A percentile compares a stretch with the other conserved stretches of the same genome.
These are phyloP conservation scores for Neurospora cerealis DNA, from an alignment of 495 filamentous ascomycete species.

Conservation along the genomic window DNA sequence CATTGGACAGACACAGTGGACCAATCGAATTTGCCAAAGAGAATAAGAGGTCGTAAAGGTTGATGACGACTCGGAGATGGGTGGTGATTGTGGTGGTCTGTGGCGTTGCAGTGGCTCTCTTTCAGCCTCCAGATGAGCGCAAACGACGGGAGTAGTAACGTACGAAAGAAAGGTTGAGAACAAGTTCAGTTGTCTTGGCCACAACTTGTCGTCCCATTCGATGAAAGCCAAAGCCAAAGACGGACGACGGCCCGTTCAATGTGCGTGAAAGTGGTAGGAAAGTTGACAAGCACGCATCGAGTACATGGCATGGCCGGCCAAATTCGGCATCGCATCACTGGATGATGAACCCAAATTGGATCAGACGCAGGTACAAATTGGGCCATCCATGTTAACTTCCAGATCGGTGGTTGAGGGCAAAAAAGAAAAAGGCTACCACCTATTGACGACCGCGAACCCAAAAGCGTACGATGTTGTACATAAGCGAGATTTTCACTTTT, in stretches of 20 bases:
- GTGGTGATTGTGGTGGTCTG: neutral
- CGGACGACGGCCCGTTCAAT: neutral
- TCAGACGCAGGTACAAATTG: conserved; percentile 13
- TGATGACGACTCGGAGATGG: neutral
- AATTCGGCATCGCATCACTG: neutral
- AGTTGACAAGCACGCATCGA: neutral
- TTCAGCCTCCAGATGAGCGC: neutral
- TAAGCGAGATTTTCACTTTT: neutral
- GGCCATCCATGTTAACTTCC: neutral
- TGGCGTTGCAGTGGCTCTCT: neutral
- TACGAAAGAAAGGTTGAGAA: neutral
- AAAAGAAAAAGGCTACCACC: neutral
- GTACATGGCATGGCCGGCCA: neutral
- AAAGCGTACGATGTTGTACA: neutral
- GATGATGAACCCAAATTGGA: neutral
- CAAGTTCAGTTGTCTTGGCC: neutral
- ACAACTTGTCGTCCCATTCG: neutral
- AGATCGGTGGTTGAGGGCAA: neutral
- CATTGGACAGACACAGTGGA: neutral
- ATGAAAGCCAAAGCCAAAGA: neutral
- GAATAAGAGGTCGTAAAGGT: neutral
- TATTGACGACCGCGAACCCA: neutral
- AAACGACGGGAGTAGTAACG: neutral
- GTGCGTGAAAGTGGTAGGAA: neutral
- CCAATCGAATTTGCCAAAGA: neutral